A percentile compares a stretch with the other conserved stretches of the same genome.
These are phyloP conservation scores for Aspergillus incahuasiensis DNA, from an alignment of 495 filamentous ascomycete genomes.

Conservation along the genomic window DNA sequence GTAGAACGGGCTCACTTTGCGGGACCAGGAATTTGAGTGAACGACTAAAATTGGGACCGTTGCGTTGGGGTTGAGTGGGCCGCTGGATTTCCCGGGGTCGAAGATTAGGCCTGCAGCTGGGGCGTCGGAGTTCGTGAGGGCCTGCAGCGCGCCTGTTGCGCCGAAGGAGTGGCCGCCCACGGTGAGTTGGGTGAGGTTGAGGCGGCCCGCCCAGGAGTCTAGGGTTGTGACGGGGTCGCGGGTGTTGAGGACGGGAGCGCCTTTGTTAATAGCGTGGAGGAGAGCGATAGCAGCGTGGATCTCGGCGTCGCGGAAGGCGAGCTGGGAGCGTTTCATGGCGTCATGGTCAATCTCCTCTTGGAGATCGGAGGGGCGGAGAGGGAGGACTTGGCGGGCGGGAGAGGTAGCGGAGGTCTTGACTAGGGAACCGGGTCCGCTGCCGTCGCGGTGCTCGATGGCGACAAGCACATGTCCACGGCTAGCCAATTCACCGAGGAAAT, in stretches of 20 bases:
- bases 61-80: slow-evolving; percentile 7
- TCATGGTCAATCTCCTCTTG: background rate
- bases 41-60: slow-evolving; percentile 5
- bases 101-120: background rate
- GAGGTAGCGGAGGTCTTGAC: slow-evolving; percentile 4
- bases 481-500: slow-evolving; percentile 4
- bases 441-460: slow-evolving; percentile 6
- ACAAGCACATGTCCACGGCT: slow-evolving; percentile 1
- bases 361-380: slow-evolving; percentile 1
- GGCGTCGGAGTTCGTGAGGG: background rate
- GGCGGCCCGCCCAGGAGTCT: background rate
- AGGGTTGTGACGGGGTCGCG: slow-evolving; percentile 3
- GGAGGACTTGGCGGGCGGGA: background rate
- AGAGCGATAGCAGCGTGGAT: slow-evolving; percentile 1
- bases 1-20: slow-evolving; percentile 8
- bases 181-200: slow-evolving; percentile 1
- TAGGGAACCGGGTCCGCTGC: background rate
- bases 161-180: slow-evolving; percentile 5
- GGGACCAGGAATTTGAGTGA: slow-evolving; percentile 9
- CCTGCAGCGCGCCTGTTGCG: slow-evolving; percentile 2
- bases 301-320: slow-evolving; percentile 5
- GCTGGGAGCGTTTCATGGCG: slow-evolving; percentile 2
- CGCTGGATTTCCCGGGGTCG: slow-evolving; percentile 7
- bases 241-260: background rate
- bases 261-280: slow-evolving; percentile 1